Conservation (phyloP, 257 asterid species). For the Henckelia pumila region DNA sequence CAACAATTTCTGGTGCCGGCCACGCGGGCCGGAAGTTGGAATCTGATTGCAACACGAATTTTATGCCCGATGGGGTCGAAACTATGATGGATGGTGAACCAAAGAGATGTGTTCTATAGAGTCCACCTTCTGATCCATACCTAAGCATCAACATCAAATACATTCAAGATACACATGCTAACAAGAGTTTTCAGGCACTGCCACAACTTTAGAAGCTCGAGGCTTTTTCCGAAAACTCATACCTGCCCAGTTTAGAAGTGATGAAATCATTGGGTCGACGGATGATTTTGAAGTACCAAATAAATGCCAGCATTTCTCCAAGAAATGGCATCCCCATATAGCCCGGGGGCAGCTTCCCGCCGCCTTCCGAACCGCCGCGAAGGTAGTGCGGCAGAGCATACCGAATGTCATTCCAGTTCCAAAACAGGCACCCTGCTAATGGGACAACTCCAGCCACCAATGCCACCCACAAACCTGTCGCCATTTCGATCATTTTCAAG, state of each 20-base stretch:
- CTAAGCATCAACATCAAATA: conserved; percentile 22
- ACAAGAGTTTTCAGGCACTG: neutral
- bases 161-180: neutral
- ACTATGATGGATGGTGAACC: conserved; percentile 51
- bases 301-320: conserved; percentile 49
- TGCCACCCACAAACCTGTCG: conserved; percentile 30
- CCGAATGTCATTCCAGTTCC: conserved; percentile 54
- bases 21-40: conserved; percentile 28
- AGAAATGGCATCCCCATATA: conserved; percentile 56
- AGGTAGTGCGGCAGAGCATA: conserved; percentile 30
- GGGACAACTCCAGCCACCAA: conserved; percentile 24
- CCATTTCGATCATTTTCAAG: conserved; percentile 27
- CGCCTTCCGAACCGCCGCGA: conserved; percentile 24
- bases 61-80: conserved; percentile 38
- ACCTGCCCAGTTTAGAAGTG: conserved; percentile 44
- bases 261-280: conserved; percentile 53
- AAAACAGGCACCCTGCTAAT: conserved; percentile 29
- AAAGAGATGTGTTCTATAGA: conserved; percentile 52
- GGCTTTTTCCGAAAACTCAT: neutral
- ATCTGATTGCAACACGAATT: conserved; percentile 42
- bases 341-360: conserved; percentile 51
- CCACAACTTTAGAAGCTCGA: neutral
- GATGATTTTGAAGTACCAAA: conserved; percentile 51
- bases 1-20: conserved; percentile 41
- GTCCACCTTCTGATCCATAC: conserved; percentile 52